These are phyloP conservation scores for Aspergillus pseudonomiae DNA, from an alignment of 2,329 filamentous ascomycete species.

Conservation along the genomic window DNA sequence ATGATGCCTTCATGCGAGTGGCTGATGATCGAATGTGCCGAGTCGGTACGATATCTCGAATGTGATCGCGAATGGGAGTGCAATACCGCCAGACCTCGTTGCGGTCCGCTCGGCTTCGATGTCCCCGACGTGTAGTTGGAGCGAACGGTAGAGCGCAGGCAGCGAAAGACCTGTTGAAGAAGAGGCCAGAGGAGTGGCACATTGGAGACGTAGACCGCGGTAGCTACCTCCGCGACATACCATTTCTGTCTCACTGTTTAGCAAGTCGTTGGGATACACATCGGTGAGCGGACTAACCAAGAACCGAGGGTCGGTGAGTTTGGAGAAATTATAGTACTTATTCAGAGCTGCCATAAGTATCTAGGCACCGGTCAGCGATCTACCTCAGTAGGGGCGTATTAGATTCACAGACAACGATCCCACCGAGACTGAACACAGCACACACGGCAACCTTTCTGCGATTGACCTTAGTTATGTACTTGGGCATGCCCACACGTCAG, in stretches of 20 bases:
- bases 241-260: background rate
- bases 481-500: accelerated
- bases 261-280: background rate
- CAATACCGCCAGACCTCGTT: background rate
- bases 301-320: background rate
- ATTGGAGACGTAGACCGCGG: slow-evolving; percentile 2
- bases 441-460: background rate
- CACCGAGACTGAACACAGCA: background rate
- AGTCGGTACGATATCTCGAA: background rate
- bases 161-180: background rate
- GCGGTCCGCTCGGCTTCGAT: background rate
- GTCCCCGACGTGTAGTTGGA: background rate
- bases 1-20: background rate
- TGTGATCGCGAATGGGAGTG: background rate
- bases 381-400: background rate
- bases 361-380: background rate
- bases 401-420: background rate
- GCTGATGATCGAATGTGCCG: background rate
- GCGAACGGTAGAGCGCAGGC: background rate
- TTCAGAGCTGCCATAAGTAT: slow-evolving; percentile 1
- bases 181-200: slow-evolving; percentile 6
- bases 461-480: background rate
- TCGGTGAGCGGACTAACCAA: background rate
- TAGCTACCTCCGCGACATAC: slow-evolving; percentile 4
- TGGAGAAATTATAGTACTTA: background rate